phyloP scores from a whole-genome alignment of 257 asterid species.

The Nicotiana sylvestris region DNA sequence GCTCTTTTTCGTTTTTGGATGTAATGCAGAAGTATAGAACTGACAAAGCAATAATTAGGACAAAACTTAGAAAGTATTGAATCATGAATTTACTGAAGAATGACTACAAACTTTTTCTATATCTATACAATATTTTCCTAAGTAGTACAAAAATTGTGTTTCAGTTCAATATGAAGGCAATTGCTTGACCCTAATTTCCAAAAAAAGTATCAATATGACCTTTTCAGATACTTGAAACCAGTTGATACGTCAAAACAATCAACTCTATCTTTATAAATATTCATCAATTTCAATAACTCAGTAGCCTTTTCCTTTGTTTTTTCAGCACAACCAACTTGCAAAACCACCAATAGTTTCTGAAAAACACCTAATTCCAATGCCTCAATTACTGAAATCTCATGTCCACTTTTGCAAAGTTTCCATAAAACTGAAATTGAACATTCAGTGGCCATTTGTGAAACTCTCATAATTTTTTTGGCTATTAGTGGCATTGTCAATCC shows the following conservation, averaged over 20 bases:
- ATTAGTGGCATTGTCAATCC: slow-evolving; percentile 57
- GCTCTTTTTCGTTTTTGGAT: neutral
- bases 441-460: slow-evolving; percentile 57
- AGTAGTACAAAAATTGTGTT: neutral
- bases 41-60: neutral
- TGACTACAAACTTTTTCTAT: neutral
- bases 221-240: slow-evolving; percentile 59
- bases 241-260: slow-evolving; percentile 61
- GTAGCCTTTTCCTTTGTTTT: slow-evolving; percentile 57
- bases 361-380: slow-evolving; percentile 70
- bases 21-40: neutral
- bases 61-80: too few relatives aligned
- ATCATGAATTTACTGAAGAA: too few relatives aligned
- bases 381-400: slow-evolving; percentile 35
- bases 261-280: slow-evolving; percentile 43
- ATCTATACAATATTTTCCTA: neutral
- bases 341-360: slow-evolving; percentile 69
- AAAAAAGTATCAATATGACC: slow-evolving; percentile 28
- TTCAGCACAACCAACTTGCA: slow-evolving; percentile 67
- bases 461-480: slow-evolving; percentile 67
- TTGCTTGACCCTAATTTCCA: neutral
- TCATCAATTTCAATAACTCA: slow-evolving; percentile 66
- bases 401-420: slow-evolving; percentile 48
- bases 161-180: neutral
- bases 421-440: slow-evolving; percentile 48